Conservation (phyloP, 2,329 filamentous ascomycete genomes). For the Sporothrix globosa region DNA sequence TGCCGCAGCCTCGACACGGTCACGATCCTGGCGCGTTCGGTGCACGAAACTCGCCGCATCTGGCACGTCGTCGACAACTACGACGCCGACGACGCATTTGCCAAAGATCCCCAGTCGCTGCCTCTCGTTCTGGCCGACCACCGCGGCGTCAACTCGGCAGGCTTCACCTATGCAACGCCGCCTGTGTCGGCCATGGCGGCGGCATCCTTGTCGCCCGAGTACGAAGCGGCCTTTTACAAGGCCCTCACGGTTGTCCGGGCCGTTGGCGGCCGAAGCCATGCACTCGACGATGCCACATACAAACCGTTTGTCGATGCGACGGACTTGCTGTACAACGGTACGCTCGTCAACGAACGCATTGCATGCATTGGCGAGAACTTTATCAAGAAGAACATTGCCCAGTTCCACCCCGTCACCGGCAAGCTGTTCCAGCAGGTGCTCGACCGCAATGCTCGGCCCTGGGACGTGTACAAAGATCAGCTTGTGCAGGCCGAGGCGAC, state of each 20-base stretch:
- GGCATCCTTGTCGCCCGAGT: slow-evolving; percentile 35
- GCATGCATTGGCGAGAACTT: slow-evolving; percentile 46
- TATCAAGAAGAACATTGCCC: slow-evolving; percentile 43
- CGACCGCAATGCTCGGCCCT: slow-evolving; percentile 46
- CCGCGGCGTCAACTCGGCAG: slow-evolving; percentile 36
- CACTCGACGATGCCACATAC: slow-evolving; percentile 47
- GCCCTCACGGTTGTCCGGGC: slow-evolving; percentile 46
- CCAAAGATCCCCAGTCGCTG: slow-evolving; percentile 47
- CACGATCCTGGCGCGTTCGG: slow-evolving; percentile 36
- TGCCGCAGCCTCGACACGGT: slow-evolving; percentile 32
- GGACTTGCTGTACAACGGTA: slow-evolving; percentile 56
- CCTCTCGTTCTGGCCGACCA: slow-evolving; percentile 37
- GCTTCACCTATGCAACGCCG: slow-evolving; percentile 54
- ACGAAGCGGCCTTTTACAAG: slow-evolving; percentile 44
- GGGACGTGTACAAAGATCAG: slow-evolving; percentile 54
- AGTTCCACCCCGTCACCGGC: slow-evolving; percentile 54
- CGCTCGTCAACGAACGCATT: slow-evolving; percentile 55
- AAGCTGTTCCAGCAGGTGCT: slow-evolving; percentile 49
- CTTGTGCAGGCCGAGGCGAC: slow-evolving; percentile 51
- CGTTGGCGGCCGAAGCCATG: slow-evolving; percentile 45
- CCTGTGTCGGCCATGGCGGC: slow-evolving; percentile 48
- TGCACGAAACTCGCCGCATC: slow-evolving; percentile 50
- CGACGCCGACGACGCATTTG: slow-evolving; percentile 54
- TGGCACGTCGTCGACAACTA: slow-evolving; percentile 53
- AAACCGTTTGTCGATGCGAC: slow-evolving; percentile 53